A percentile compares a stretch with the other conserved stretches of the same genome.
These are phyloP conservation scores for Aspergillus clavatus DNA, from an alignment of 2,329 filamentous ascomycete genomes.

Conservation along the genomic window DNA sequence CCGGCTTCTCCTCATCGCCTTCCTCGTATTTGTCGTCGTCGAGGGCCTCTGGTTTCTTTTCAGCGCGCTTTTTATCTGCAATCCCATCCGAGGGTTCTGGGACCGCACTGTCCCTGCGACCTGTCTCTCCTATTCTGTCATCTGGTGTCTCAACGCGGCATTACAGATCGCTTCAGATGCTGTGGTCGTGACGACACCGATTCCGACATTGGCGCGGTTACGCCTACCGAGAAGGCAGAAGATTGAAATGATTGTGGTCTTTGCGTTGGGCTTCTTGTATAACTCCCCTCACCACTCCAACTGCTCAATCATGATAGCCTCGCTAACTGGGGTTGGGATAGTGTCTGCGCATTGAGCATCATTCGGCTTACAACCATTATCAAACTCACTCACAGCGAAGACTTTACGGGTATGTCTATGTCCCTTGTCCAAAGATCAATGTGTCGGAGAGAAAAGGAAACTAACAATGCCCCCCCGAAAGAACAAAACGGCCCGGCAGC, in stretches of 20 bases:
- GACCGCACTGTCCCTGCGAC: neutral
- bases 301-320: neutral
- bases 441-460: too few species aligned
- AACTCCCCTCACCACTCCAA: neutral
- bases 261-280: conserved; percentile 27
- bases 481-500: conserved; percentile 22
- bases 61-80: conserved; percentile 25
- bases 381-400: conserved; percentile 8
- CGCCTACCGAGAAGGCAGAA: conserved; percentile 21
- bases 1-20: conserved; percentile 12
- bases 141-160: conserved; percentile 28
- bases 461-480: too few species aligned
- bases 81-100: conserved; percentile 26
- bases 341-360: conserved; percentile 26
- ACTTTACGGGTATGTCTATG: conserved; percentile 19
- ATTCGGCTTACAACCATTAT: conserved; percentile 20
- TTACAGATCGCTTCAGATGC: conserved; percentile 27
- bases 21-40: conserved; percentile 18
- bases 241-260: conserved; percentile 22
- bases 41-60: conserved; percentile 26
- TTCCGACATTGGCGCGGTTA: conserved; percentile 22
- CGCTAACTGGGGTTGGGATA: too few species aligned
- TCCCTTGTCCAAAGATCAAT: neutral
- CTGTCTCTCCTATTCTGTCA: conserved; percentile 17
- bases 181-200: conserved; percentile 22